Evolutionary conservation across 1,139 yeast genomes (phyloP), one percentile per base, ranked within the genome.

Genomic region (Geotrichum fermentans): DNA sequence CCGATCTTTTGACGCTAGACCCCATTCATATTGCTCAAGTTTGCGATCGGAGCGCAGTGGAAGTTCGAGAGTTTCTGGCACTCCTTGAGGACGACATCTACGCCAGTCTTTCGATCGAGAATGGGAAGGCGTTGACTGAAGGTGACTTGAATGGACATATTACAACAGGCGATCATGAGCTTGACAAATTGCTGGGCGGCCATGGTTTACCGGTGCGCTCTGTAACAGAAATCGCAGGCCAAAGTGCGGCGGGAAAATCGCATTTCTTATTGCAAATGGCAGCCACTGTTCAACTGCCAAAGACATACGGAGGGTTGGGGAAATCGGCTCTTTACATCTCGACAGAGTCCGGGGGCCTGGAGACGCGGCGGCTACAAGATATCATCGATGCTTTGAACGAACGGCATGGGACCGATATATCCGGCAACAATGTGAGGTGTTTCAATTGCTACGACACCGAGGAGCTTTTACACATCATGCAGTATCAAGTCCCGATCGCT

Each of bases 201-300:
- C 57, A 59, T 0, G 96, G 97, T 0, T 72, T 89, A 3, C 79
- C 77, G 0, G 58, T 77, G 0, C 83, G 89, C 2, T 73, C 77
- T 38, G 67, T 90, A 2, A 83, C 94, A 0, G 97, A 90, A 65
- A 63, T 90, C 2, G 82, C 81, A 57, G 97, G 97, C 0, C 85
- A 83, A 35, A 81, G 94, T 52, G 87, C 95, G 0, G 76, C 85
- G 2, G 97, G 96, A 0, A 89, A 89, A 62, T 82, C 96, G 0
- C 94, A 88, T 58, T 66, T 89, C 8, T 65, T 84, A 29, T 73
- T 82, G 65, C 92, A 83, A 56, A 59, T 88, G 43, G 71, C 84
- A 1, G 67, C 79, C 7, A 68, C 79, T 3, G 78, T 82, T 6
- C 89, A 83, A 55, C 56, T 74, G 18, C 74, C 80, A 0, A 51